Conservation (phyloP, 2,329 filamentous ascomycete genomes). For the Colletotrichum salicis region DNA sequence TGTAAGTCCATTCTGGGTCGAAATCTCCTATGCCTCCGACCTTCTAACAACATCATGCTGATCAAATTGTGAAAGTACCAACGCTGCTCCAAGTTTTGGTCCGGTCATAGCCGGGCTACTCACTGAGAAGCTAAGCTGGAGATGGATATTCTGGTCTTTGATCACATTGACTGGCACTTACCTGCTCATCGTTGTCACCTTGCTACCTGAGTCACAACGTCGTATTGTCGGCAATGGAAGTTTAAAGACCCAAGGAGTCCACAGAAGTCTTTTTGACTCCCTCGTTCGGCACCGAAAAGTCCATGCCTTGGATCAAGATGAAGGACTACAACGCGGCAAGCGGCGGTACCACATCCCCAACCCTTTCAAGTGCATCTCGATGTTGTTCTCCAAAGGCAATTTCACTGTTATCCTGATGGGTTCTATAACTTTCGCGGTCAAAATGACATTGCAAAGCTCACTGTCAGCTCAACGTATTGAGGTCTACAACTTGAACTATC, state of each 20-base stretch:
- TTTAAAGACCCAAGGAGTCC: background rate
- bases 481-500: slow-evolving; percentile 35
- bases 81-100: slow-evolving; percentile 46
- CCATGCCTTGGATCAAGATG: too few relatives aligned
- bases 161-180: slow-evolving; percentile 52
- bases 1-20: too few relatives aligned
- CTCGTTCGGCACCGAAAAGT: background rate
- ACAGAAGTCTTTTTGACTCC: background rate
- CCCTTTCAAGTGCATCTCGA: background rate
- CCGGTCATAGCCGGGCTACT: slow-evolving; percentile 65
- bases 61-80: background rate
- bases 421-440: slow-evolving; percentile 33
- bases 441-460: slow-evolving; percentile 8
- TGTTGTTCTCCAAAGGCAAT: background rate
- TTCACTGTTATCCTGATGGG: slow-evolving; percentile 30
- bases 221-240: slow-evolving; percentile 45
- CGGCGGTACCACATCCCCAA: background rate
- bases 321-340: too few relatives aligned
- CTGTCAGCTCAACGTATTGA: slow-evolving; percentile 32
- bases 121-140: slow-evolving; percentile 61
- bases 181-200: slow-evolving; percentile 50
- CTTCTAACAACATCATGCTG: background rate
- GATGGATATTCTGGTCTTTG: slow-evolving; percentile 65
- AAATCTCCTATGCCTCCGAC: too few relatives aligned
- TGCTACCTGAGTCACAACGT: slow-evolving; percentile 58